phyloP scores from a whole-genome alignment of 2,329 filamentous ascomycete species.

The Botrytis tulipae region DNA sequence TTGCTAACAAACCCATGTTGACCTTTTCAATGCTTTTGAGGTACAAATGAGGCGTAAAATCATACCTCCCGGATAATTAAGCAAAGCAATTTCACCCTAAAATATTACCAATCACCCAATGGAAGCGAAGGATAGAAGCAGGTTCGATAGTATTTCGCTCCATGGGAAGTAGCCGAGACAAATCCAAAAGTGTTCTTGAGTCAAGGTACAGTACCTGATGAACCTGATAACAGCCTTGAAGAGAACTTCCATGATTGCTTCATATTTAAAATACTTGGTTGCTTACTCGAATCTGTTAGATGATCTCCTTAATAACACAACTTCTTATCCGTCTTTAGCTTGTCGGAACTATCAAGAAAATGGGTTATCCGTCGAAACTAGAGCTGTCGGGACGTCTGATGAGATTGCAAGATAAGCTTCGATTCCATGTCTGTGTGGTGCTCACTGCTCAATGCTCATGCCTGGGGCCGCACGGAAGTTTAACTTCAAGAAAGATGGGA shows the following conservation, averaged over 20 bases:
- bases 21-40: background rate
- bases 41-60: background rate
- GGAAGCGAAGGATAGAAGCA: background rate
- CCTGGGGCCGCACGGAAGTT: conserved; percentile 15
- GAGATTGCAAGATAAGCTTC: conserved; percentile 14
- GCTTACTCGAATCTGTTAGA: background rate
- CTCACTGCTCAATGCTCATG: background rate
- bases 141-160: background rate
- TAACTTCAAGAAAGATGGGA: conserved; percentile 13
- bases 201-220: background rate
- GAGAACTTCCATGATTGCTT: background rate
- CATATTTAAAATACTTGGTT: background rate
- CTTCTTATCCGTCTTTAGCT: background rate
- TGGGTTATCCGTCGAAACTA: background rate
- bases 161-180: background rate
- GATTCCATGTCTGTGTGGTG: conserved; percentile 12
- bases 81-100: background rate
- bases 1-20: background rate
- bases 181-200: background rate
- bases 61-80: background rate
- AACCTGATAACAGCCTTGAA: background rate
- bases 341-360: background rate
- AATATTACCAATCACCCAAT: background rate
- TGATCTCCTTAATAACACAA: background rate
- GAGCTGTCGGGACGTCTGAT: background rate